Base-by-base conservation (phyloP, 2,329 filamentous ascomycete species). In the Calonectria honghensis region DNA sequence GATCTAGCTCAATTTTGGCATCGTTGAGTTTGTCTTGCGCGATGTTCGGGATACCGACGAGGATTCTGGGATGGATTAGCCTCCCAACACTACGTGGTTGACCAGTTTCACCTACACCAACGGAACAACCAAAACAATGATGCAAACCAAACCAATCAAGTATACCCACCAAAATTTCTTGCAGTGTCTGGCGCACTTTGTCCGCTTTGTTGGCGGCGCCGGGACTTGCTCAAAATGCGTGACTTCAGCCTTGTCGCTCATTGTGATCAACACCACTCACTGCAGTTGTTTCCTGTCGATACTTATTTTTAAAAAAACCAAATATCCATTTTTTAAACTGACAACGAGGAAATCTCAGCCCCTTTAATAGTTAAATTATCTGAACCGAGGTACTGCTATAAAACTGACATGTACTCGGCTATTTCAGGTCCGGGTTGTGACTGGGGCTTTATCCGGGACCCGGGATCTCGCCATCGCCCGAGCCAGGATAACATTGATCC, bases 21-120 rank as follows among this genome's bases (percentile, higher is more conserved):
- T 54, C 51, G 24, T 68, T 68, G 11, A 68, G 41, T 20, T 68
- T 68, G 14, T 45, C 37, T n/a, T 68, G 66, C 16, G 66, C 66
- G 57, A 68, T 11, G 6, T 68, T 68, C 4, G 66, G 66, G 18
- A 68, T 68, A 29, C 27, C 66, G 27, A 68, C 66, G 24, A 68
- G 45, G 27, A 68, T 54, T 27, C 66, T 68, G n/a, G 10, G n/a
- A 20, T 18, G 2, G 3, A 16, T 63, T 41, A 63, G 57, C 57
- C 10, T 41, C 13, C 3, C 13, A 41, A 29, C 18, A 27, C 4
- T 20, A 20, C 18, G 11, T 10, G 1, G 9, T 24, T 6, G 2
- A 20, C 7, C 13, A 3, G 20, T 24, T 31, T 27, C 5, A 68
- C 66, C 50, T 29, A 59, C 51, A 68, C 13, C 52, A 68, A 48